Evolutionary conservation across 2,329 filamentous ascomycete species (phyloP), one percentile per base, ranked within the genome.

Genomic region (Sporothrix inflata): DNA sequence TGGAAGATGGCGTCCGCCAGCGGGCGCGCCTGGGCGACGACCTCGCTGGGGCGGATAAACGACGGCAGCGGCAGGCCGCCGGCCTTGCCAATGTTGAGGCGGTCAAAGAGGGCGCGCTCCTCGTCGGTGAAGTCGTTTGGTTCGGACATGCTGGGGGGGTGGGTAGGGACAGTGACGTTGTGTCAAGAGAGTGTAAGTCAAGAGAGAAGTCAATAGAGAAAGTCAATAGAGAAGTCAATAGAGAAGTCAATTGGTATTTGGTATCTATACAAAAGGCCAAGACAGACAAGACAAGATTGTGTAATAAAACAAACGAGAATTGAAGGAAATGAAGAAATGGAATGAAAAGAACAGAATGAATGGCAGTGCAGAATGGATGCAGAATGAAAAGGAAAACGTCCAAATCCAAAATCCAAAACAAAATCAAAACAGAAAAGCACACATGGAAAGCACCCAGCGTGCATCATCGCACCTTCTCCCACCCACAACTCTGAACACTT

Each of bases 21-120:
- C 1, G 47, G 61, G 0, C 57, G 57, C 8, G 71, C 63, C 60
- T 72, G 66, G 5, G 66, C 38, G 27, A 70, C 66, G 4, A 73
- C 74, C 34, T 75, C 73, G 67, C 73, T 74, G 4, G 74, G 74
- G 45, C 72, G 73, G 57, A 75, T 74, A 65, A 75, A 75, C 19
- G 61, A 65, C 5, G 74, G 74, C 66, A 75, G 65, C 9, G 74
- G 74, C 60, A 75, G 53, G 2, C 74, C 74, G 11, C 74, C 74
- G n/a, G 69, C 71, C 40, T 73, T 72, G 49, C 74, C 74, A 42
- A 75, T 74, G 70, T 72, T 74, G 42, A 74, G 74, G 45, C 72
- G 74, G 53, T 71, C 74, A 40, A 75, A 75, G 4, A 74, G 73
- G 2, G 69, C 73, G 6, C 57, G 66, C 68, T 75, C 74, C 55